Conservation (phyloP, 2,329 filamentous ascomycete genomes). For the Knoxdaviesia proteae region DNA sequence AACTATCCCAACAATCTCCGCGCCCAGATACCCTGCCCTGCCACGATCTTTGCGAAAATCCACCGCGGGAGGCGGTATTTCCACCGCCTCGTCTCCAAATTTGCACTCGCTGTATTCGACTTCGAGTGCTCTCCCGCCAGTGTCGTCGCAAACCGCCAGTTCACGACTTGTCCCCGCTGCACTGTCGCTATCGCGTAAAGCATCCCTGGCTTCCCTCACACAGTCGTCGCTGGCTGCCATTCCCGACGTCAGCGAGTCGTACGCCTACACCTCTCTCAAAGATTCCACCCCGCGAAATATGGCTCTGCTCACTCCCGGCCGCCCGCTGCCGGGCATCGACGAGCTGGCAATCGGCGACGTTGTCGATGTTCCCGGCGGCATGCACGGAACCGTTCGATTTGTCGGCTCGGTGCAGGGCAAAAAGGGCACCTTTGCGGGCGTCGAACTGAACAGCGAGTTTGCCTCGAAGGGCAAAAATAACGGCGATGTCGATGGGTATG, state of each 20-base stretch:
- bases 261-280: conserved; percentile 33
- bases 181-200: conserved; percentile 37
- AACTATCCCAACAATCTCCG: conserved; percentile 42
- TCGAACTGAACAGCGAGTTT: conserved; percentile 69
- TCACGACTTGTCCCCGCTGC: conserved; percentile 6
- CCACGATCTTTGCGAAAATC: conserved; percentile 22
- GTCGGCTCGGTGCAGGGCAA: conserved; percentile 74
- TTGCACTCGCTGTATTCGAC: conserved; percentile 27
- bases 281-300: conserved; percentile 16
- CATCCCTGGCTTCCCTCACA: conserved; percentile 49
- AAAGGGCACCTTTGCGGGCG: conserved; percentile 76
- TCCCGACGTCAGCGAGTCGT: conserved; percentile 44
- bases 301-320: conserved; percentile 32
- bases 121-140: conserved; percentile 22
- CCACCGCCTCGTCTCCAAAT: conserved; percentile 37
- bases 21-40: conserved; percentile 8
- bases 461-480: conserved; percentile 79
- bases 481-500: conserved; percentile 85
- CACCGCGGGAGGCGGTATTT: conserved; percentile 14
- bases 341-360: conserved; percentile 54
- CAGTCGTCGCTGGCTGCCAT: conserved; percentile 40
- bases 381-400: conserved; percentile 79
- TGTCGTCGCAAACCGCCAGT: neutral
- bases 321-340: conserved; percentile 20
- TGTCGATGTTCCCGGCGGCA: conserved; percentile 83